These are phyloP conservation scores for Chaetomiaceae sp. DNA, from an alignment of 2,329 filamentous ascomycete genomes.

Conservation along the genomic window DNA sequence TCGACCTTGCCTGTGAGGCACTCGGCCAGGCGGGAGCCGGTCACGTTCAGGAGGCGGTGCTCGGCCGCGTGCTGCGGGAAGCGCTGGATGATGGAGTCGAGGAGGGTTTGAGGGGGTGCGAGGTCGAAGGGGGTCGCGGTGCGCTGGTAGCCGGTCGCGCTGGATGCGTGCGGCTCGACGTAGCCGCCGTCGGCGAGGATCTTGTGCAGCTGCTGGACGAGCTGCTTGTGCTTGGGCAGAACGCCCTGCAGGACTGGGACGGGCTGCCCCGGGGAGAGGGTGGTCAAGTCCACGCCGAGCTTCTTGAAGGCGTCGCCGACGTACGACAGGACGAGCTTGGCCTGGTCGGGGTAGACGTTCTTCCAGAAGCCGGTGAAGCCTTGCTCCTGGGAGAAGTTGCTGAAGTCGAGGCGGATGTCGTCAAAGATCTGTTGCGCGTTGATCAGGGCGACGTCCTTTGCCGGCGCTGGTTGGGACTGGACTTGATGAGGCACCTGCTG, in stretches of 20 bases:
- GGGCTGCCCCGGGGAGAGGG: neutral
- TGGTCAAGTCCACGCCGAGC: neutral
- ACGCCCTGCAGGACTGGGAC: neutral
- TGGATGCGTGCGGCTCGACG: neutral
- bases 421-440: too few relatives aligned
- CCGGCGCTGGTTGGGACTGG: too few relatives aligned
- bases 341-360: conserved; percentile 23
- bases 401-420: too few relatives aligned
- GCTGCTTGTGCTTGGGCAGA: neutral
- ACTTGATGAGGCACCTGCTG: too few relatives aligned
- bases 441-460: too few relatives aligned
- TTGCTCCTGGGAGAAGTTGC: too few relatives aligned
- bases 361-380: neutral
- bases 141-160: too few relatives aligned
- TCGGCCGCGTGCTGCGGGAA: conserved; percentile 11
- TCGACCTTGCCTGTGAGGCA: conserved; percentile 34
- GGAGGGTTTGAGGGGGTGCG: too few relatives aligned
- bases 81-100: neutral
- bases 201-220: neutral
- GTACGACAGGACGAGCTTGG: neutral
- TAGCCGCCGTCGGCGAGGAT: neutral
- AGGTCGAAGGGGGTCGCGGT: too few relatives aligned
- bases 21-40: conserved; percentile 29
- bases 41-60: conserved; percentile 26
- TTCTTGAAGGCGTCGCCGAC: neutral